These are phyloP conservation scores for Paramecium sonneborni DNA, from an alignment of 73 alveolate genomes.

Conservation along the genomic window DNA sequence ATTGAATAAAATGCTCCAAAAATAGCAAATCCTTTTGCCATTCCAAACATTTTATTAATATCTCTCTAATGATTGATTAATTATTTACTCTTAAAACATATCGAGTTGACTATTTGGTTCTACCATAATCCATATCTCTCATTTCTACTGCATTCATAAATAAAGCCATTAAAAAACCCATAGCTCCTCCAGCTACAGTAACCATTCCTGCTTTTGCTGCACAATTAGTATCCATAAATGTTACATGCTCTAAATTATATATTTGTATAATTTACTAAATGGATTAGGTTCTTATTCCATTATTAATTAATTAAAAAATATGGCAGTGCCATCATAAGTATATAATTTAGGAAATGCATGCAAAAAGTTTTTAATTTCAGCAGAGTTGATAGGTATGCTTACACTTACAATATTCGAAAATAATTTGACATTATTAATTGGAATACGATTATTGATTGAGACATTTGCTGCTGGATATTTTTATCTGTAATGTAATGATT, in stretches of 20 bases:
- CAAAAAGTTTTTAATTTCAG: neutral
- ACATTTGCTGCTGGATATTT: slow-evolving; percentile 11
- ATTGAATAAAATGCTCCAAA: slow-evolving; percentile 54
- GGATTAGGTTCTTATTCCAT: slow-evolving; percentile 54
- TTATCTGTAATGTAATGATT: neutral
- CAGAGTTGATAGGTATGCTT: neutral
- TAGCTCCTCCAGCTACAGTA: slow-evolving; percentile 66
- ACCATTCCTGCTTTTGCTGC: slow-evolving; percentile 61
- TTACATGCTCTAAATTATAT: neutral
- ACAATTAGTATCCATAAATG: slow-evolving; percentile 54
- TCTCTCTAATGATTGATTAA: neutral
- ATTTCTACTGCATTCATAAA: slow-evolving; percentile 71
- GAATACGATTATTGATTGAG: neutral
- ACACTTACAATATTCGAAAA: neutral
- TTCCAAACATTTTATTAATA: slow-evolving; percentile 24
- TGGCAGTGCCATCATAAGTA: neutral
- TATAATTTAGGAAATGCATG: neutral
- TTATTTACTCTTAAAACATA: slow-evolving; percentile 4
- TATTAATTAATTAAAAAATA: neutral
- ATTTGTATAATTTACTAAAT: neutral
- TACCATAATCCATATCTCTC: slow-evolving; percentile 66
- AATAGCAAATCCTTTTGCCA: slow-evolving; percentile 56
- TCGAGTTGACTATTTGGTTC: slow-evolving; percentile 48
- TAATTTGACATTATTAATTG: neutral
- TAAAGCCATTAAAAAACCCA: slow-evolving; percentile 65